phyloP scores from a whole-genome alignment of 2,329 filamentous ascomycete species.

The Plectosphaerella cucumerina region DNA sequence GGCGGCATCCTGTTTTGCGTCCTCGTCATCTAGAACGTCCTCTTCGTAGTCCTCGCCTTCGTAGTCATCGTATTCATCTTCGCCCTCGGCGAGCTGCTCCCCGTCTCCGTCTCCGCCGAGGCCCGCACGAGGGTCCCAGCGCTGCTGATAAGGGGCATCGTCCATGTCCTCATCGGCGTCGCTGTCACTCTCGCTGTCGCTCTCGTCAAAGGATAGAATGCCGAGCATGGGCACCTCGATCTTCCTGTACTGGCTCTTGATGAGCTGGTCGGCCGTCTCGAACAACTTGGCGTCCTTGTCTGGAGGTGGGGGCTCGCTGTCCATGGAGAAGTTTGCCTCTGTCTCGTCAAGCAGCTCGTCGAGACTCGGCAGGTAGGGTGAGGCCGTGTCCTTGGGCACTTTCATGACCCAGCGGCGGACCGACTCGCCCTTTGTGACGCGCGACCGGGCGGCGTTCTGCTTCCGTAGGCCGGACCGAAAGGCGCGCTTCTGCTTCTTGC shows the following conservation, averaged over 20 bases:
- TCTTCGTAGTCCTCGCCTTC: slow-evolving; percentile 12
- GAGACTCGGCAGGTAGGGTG: slow-evolving; percentile 21
- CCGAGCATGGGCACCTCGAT: slow-evolving; percentile 42
- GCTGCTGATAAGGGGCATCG: slow-evolving; percentile 7
- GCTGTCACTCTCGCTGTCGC: slow-evolving; percentile 32
- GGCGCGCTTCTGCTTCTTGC: slow-evolving; percentile 33
- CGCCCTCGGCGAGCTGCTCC: slow-evolving; percentile 18
- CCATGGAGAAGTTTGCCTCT: slow-evolving; percentile 36
- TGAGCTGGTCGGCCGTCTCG: slow-evolving; percentile 40
- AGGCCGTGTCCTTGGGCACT: slow-evolving; percentile 27
- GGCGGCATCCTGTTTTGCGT: not conserved
- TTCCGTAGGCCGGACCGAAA: slow-evolving; percentile 33
- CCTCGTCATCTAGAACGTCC: slow-evolving; percentile 7
- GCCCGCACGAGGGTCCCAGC: slow-evolving; percentile 2
- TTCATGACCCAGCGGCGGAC: slow-evolving; percentile 40
- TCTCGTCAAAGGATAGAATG: slow-evolving; percentile 38
- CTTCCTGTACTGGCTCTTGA: slow-evolving; percentile 41
- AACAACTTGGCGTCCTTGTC: slow-evolving; percentile 40
- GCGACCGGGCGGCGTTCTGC: slow-evolving; percentile 25
- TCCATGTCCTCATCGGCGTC: slow-evolving; percentile 19
- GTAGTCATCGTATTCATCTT: slow-evolving; percentile 15
- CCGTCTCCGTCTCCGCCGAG: slow-evolving; percentile 22
- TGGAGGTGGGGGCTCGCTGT: slow-evolving; percentile 27
- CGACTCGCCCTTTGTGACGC: slow-evolving; percentile 32
- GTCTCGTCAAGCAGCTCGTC: slow-evolving; percentile 28